Evolutionary conservation across 306 rosid species (phyloP), one percentile per base, ranked within the genome.

Genomic region (Fragaria iinumae): DNA sequence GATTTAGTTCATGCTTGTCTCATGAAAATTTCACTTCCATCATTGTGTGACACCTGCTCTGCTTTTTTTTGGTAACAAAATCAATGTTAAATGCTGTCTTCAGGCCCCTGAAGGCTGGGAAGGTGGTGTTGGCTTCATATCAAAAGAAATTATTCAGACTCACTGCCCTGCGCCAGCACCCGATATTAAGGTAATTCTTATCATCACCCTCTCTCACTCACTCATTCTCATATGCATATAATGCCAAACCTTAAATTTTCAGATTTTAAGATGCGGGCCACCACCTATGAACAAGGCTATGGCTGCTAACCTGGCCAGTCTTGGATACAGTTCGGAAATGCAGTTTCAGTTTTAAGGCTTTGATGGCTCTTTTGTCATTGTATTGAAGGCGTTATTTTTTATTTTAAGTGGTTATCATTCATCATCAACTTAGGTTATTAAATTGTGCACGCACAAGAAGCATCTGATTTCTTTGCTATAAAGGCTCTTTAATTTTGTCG

Each of bases 231-330:
- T 57, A 57, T 57, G 55, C 34, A 7, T 38, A 41, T 63, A 12
- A 63, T 53, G 20, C 20, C 5, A 20, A 62, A 5, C 69, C 21
- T 69, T 18, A 7, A 1, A 57, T 70, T 43, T 20, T 38, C 84
- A 87, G 89, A 70, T 85, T 4, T 73, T 87, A 52, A 80, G 89
- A 81, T 87, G 91, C 7, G 91, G 91, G 0, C 91, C 91, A 41
- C 89, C 87, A 18, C 91, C 84, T 0, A 87, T 87, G 91, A 87
- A 85, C 84, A 87, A 85, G 65, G 86, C 87, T 41, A 85, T 87
- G 84, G 89, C 82, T 65, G 82, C 83, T 59, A 80, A 73, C 59
- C 86, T 87, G 38, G 80, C 70, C 3, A 74, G 38, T 45, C 86
- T 85, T 60, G 87, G 82, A 71, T 85, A 87, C 76, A 50, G 76